Percentiles rank a stretch among this genome's conserved stretches.
phyloP scores from a whole-genome alignment of 495 filamentous ascomycete species.

The Penicillium cinerascens region DNA sequence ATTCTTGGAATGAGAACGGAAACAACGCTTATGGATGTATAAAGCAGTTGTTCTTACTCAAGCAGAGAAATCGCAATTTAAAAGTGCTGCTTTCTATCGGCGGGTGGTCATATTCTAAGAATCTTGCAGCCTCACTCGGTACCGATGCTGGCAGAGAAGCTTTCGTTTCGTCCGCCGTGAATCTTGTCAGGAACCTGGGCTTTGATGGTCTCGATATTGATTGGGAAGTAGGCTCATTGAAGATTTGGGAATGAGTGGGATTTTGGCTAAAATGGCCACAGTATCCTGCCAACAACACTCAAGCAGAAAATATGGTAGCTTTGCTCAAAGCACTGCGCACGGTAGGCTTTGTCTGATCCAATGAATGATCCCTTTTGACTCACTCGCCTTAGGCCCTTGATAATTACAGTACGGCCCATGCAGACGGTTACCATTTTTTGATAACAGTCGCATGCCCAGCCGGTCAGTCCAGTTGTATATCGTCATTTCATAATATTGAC shows the following conservation, averaged over 20 bases:
- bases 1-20: conserved; percentile 66
- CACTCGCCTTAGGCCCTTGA: conserved; percentile 49
- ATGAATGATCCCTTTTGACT: neutral
- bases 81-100: conserved; percentile 67
- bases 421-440: conserved; percentile 53
- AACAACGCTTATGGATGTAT: conserved; percentile 84
- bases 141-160: conserved; percentile 51
- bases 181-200: conserved; percentile 62
- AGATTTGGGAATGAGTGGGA: neutral
- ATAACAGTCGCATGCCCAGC: conserved; percentile 61
- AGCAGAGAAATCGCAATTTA: conserved; percentile 72
- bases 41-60: conserved; percentile 82
- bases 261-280: conserved; percentile 1
- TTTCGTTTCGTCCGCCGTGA: conserved; percentile 67
- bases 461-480: neutral
- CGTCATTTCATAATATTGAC: neutral
- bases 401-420: conserved; percentile 50
- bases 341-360: conserved; percentile 16
- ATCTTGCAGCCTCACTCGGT: conserved; percentile 65
- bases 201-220: conserved; percentile 62
- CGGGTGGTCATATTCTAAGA: conserved; percentile 74
- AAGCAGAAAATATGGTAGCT: conserved; percentile 62
- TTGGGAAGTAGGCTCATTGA: conserved; percentile 46
- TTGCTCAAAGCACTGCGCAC: conserved; percentile 55
- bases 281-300: conserved; percentile 31